phyloP scores from a whole-genome alignment of 352 stramenopile genomes.

The Phytophthora sp. region DNA sequence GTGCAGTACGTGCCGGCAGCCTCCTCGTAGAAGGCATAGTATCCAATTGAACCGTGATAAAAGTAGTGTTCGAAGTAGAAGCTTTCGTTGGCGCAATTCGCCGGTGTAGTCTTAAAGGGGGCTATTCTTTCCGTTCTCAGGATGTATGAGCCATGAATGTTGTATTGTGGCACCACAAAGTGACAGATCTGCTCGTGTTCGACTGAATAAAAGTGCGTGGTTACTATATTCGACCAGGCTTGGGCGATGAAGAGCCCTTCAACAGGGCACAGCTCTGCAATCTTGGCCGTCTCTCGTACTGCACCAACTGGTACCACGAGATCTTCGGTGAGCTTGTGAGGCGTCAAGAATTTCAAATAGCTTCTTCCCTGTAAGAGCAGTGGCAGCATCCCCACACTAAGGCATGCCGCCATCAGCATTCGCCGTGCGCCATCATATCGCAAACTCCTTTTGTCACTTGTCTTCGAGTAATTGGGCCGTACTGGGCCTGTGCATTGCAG shows the following conservation, averaged over 20 bases:
- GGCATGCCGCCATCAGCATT: slow-evolving; percentile 20
- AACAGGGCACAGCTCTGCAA: slow-evolving; percentile 12
- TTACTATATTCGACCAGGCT: slow-evolving; percentile 26
- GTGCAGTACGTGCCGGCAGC: slow-evolving; percentile 23
- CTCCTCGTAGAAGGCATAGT: slow-evolving; percentile 41
- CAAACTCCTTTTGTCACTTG: background rate
- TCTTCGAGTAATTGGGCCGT: too few relatives aligned
- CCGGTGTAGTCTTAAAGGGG: slow-evolving; percentile 10
- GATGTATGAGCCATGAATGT: slow-evolving; percentile 27
- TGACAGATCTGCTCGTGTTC: slow-evolving; percentile 19
- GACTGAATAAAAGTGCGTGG: slow-evolving; percentile 23
- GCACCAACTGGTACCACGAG: slow-evolving; percentile 9
- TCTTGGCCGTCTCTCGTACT: slow-evolving; percentile 5
- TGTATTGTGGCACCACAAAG: slow-evolving; percentile 38
- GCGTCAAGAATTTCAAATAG: slow-evolving; percentile 26
- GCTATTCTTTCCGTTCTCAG: slow-evolving; percentile 4
- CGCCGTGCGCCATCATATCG: slow-evolving; percentile 1
- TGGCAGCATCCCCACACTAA: slow-evolving; percentile 19
- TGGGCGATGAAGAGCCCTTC: slow-evolving; percentile 17
- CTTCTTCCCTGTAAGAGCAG: slow-evolving; percentile 24
- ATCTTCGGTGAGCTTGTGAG: slow-evolving; percentile 28
- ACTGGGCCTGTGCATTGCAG: too few relatives aligned
- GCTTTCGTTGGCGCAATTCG: slow-evolving; percentile 10
- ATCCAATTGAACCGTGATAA: slow-evolving; percentile 39
- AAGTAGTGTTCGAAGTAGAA: slow-evolving; percentile 35